A percentile compares a stretch with the other conserved stretches of the same genome.
phyloP scores from a whole-genome alignment of 176 grass and related monocot species.

The Hordeum marinum region DNA sequence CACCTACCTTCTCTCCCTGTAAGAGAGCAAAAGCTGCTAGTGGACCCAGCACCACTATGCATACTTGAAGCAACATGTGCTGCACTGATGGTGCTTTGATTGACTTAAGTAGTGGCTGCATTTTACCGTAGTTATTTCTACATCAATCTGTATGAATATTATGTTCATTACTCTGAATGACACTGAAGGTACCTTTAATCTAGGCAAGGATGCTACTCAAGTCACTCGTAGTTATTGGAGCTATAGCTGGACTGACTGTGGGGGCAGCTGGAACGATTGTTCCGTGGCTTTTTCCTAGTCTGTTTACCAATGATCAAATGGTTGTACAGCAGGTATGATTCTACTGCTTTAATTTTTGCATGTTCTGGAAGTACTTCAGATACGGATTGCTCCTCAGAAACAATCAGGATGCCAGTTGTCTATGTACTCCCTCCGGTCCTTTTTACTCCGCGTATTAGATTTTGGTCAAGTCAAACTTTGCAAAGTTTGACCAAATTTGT shows the following conservation, averaged over 20 bases:
- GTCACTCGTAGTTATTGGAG: constrained; percentile 84
- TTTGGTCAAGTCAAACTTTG: too few relatives aligned
- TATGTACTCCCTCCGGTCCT: too few relatives aligned
- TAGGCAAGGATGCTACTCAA: constrained; percentile 90
- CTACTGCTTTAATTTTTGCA: constrained; percentile 4
- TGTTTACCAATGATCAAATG: constrained; percentile 71
- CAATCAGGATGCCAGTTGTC: not conserved
- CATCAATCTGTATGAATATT: constrained; percentile 5
- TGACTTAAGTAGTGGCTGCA: not conserved
- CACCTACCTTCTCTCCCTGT: not conserved
- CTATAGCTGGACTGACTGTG: constrained; percentile 57
- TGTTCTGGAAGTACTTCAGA: not conserved
- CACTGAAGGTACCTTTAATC: constrained; percentile 24
- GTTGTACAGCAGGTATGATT: constrained; percentile 66
- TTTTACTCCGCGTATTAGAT: too few relatives aligned
- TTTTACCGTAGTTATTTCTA: constrained; percentile 8
- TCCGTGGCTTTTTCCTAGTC: constrained; percentile 67
- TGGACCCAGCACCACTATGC: not conserved
- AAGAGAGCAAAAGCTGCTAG: constrained; percentile 1
- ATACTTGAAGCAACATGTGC: not conserved
- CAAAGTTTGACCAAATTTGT: too few relatives aligned
- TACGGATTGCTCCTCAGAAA: not conserved
- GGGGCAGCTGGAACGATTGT: constrained; percentile 63
- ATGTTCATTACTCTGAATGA: constrained; percentile 20
- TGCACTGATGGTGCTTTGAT: constrained; percentile 13